These are phyloP conservation scores for Avena insularis DNA, from an alignment of 176 grass and related monocot genomes.

Conservation along the genomic window DNA sequence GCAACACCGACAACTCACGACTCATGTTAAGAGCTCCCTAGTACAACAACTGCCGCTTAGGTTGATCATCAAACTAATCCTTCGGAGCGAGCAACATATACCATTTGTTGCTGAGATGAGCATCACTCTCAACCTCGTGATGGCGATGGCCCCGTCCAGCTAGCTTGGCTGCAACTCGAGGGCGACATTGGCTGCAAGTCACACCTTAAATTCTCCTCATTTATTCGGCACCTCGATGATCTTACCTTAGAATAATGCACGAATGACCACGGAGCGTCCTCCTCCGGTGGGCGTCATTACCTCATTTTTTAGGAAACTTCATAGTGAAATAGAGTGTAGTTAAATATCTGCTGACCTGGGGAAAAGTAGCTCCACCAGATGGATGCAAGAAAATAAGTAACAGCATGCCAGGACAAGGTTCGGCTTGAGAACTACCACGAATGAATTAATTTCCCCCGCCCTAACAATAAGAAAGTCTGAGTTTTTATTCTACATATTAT, in stretches of 20 bases:
- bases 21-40: conserved; percentile 56
- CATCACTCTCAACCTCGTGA: conserved; percentile 68
- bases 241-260: conserved; percentile 68
- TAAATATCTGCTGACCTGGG: neutral
- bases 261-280: conserved; percentile 50
- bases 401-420: conserved; percentile 74
- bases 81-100: conserved; percentile 56
- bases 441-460: conserved; percentile 56
- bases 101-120: conserved; percentile 61
- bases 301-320: conserved; percentile 70
- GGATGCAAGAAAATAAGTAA: neutral
- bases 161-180: conserved; percentile 61
- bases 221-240: conserved; percentile 48
- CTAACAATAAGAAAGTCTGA: conserved; percentile 43
- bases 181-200: conserved; percentile 52
- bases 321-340: conserved; percentile 25
- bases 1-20: conserved; percentile 43
- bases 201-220: conserved; percentile 54
- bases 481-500: conserved; percentile 22
- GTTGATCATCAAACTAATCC: conserved; percentile 25
- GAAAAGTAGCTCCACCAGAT: neutral
- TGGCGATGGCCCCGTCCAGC: conserved; percentile 57
- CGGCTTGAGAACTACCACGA: conserved; percentile 67
- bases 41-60: conserved; percentile 52
- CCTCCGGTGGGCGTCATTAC: conserved; percentile 38